Evolutionary conservation across 2,329 filamentous ascomycete species (phyloP), one percentile per base, ranked within the genome.

Genomic region (Gremmenia infestans): DNA sequence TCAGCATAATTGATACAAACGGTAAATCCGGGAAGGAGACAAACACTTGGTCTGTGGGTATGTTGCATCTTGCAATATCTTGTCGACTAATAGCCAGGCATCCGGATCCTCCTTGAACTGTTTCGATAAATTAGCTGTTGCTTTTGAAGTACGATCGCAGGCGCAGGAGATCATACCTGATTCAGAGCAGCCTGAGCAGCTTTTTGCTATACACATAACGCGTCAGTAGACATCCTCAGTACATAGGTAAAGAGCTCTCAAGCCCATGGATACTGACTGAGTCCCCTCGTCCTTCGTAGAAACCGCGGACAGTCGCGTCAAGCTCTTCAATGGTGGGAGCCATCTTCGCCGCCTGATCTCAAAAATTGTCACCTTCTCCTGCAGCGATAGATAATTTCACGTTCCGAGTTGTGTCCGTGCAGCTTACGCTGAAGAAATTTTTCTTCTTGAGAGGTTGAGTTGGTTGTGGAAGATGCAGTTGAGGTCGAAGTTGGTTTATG

Each of bases 71-170:
- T 93, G 88, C 60, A 99, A 83, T 69, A 99, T 96, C 77, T 96
- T 92, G 72, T 97, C 94, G 68, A 97, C 94, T 72, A 97, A 84
- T 64, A 97, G 83, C 94, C 94, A 99, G 58, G 94, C 88, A 78
- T 99, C 94, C 56, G 93, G 92, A 70, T 97, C 96, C 78, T 97
- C 94, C 75, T 97, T 97, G 82, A 99, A 99, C 90, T 97, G 60
- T 64, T 54, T 40, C 47, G 36, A 48, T 46, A 50, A 48, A 53
- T 70, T 51, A 70, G 67, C 56, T 51, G 50, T 45, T 50, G 53
- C 11, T 32, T 50, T 11, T 47, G 40, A 48, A 19, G 52, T 25
- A 49, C 37, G 22, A 43, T 50, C 52, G 39, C 51, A 23, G 62
- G 63, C 60, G 62, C 58, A 63, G 62, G 54, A 52, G 53, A 32